Evolutionary conservation across 2,329 filamentous ascomycete genomes (phyloP).

Genomic region (Xylaria sp.): DNA sequence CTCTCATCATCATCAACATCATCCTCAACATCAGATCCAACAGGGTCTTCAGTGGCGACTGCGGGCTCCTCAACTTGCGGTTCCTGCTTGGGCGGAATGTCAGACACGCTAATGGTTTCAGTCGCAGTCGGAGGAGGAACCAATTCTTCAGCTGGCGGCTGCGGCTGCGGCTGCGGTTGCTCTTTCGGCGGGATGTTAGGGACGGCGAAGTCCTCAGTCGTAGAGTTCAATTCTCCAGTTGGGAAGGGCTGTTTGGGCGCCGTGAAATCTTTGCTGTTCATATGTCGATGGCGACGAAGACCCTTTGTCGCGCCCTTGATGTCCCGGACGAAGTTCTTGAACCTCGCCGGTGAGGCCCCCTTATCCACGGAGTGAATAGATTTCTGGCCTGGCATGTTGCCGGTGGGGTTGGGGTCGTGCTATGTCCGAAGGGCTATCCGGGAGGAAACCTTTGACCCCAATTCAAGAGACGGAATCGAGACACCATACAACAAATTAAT

Average conservation of each 20-base stretch:
- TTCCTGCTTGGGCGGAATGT: conserved; percentile 5
- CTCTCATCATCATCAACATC: not conserved
- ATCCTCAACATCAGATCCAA: conserved; percentile 7
- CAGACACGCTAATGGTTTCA: not conserved
- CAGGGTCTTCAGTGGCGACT: not conserved
- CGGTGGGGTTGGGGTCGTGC: not conserved
- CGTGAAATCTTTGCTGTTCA: conserved; percentile 16
- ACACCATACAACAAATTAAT: not conserved
- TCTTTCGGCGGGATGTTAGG: conserved; percentile 1
- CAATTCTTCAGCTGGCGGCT: conserved; percentile 5
- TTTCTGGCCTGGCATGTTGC: conserved; percentile 15
- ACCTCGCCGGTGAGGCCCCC: conserved; percentile 23
- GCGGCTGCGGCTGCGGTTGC: conserved; percentile 3
- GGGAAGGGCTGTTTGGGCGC: conserved; percentile 6
- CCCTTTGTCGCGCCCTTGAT: conserved; percentile 25
- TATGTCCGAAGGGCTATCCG: conserved; percentile 2
- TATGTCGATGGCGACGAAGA: conserved; percentile 17
- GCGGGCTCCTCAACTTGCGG: not conserved
- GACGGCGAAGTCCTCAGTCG: not conserved
- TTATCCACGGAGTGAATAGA: conserved; percentile 17
- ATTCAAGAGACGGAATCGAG: conserved; percentile 1
- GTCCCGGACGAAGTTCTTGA: conserved; percentile 28
- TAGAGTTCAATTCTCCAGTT: conserved; percentile 7
- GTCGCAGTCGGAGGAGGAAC: not conserved
- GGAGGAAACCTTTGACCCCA: not conserved